Evolutionary conservation across 371 early-diverging fungal species (phyloP).

Genomic region (Circinella umbellata): DNA sequence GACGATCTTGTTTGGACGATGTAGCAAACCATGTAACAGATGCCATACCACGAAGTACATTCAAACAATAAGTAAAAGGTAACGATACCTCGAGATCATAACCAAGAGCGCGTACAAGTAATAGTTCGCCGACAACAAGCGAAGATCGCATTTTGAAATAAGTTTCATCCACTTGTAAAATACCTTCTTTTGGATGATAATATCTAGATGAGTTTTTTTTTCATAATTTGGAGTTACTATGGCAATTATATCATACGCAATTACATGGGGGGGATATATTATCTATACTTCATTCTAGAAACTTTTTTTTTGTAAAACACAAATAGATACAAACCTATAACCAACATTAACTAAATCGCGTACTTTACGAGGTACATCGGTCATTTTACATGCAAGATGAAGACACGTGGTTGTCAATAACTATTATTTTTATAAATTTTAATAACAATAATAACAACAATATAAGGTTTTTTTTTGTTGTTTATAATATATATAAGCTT

Average conservation of each 20-base stretch:
- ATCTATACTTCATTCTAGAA: too few species aligned
- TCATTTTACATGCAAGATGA: conserved; percentile 60
- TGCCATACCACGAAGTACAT: conserved; percentile 46
- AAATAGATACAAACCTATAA: conserved; percentile 33
- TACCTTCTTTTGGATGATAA: conserved; percentile 43
- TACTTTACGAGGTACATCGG: conserved; percentile 60
- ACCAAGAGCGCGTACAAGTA: conserved; percentile 49
- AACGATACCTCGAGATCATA: conserved; percentile 52
- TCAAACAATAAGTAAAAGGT: conserved; percentile 52
- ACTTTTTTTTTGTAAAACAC: neutral
- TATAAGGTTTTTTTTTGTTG: neutral
- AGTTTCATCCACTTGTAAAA: conserved; percentile 46
- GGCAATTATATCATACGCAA: neutral
- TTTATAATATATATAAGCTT: neutral
- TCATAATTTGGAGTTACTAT: too few species aligned
- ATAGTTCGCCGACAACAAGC: conserved; percentile 46
- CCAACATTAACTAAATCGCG: conserved; percentile 65
- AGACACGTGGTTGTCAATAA: conserved; percentile 56
- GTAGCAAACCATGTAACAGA: conserved; percentile 36
- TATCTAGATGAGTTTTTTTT: conserved; percentile 24
- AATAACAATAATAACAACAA: neutral
- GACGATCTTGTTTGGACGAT: conserved; percentile 21
- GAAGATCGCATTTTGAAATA: conserved; percentile 55
- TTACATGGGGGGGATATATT: too few species aligned
- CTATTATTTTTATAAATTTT: conserved; percentile 19